Base-by-base conservation (phyloP, 106 monocot genomes). In the Platanthera guangdongensis region DNA sequence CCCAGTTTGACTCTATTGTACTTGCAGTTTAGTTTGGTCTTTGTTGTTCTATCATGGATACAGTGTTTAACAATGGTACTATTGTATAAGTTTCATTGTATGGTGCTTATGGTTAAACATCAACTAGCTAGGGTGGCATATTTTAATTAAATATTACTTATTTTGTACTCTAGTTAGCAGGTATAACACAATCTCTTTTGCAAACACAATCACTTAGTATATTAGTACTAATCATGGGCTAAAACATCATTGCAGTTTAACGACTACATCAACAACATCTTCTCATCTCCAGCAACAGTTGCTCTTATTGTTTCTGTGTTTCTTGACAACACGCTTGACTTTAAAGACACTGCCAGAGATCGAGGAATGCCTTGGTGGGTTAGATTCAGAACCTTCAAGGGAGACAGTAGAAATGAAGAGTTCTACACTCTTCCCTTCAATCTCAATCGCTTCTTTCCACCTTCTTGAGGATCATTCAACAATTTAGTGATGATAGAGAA, bases 281-380 rank as follows among this genome's bases (percentile, higher is more conserved):
- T 99, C 87, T 99, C 94, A 7, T 99, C 97, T 7, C 87, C 94
- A 16, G 83, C 94, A 6, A 92, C 97, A 0, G 97, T 99, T 6
- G 94, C 92, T 6, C 47, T 99, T 53, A 86, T 92, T 11, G 80
- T 92, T 19, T 86, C 88, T 6, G 92, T 99, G 7, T 89, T 99
- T 77, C 83, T 99, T 3, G 97, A 99, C 79, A 99, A 99, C 92
- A 99, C 94, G 0, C 89, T 99, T 3, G 97, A 94, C 15, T 83
- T 83, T 83, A 99, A 89, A 82, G 88, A 90, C 68, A 77, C 94
- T 1, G 94, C 87, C 8, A 85, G 80, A 70, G 97, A 99, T 78
- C 80, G 97, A 54, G 97, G 97, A 16, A 99, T 99, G 97, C 90
- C 94, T 7, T 99, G 97, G 97, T 99, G 97, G 97, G 83, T 84